phyloP scores from a whole-genome alignment of 495 filamentous ascomycete genomes.

The Cercophora newfieldiana region DNA sequence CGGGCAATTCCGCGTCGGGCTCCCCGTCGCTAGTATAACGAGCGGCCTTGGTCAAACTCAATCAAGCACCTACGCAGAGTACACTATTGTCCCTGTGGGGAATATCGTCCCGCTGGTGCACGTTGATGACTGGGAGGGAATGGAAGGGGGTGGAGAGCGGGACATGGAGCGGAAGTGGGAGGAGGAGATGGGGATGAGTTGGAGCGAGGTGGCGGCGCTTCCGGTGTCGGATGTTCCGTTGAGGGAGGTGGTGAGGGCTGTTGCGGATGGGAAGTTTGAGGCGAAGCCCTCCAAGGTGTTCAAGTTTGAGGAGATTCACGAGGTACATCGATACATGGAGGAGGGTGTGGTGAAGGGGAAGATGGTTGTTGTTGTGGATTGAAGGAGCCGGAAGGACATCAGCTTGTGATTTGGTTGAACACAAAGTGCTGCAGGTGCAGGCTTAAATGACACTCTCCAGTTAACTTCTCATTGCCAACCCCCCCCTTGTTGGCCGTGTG shows the following conservation, averaged over 20 bases:
- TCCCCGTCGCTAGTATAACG: constrained; percentile 35
- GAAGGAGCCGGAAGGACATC: background rate
- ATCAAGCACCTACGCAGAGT: background rate
- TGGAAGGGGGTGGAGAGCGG: background rate
- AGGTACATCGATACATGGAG: constrained; percentile 10
- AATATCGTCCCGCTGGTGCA: background rate
- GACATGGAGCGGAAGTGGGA: background rate
- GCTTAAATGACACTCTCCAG: too few species aligned
- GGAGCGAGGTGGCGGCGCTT: constrained; percentile 46
- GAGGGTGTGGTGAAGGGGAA: constrained; percentile 12
- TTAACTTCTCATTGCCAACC: too few species aligned
- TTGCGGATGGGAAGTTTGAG: constrained; percentile 7
- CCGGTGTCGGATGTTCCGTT: constrained; percentile 47
- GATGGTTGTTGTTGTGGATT: constrained; percentile 14
- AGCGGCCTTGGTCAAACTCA: background rate
- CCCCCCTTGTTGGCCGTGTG: too few species aligned
- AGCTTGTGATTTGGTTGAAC: background rate
- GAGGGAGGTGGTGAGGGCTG: constrained; percentile 6
- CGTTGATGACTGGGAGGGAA: background rate
- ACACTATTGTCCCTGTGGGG: background rate
- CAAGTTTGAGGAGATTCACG: constrained; percentile 14
- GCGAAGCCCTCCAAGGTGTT: constrained; percentile 12
- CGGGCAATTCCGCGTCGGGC: constrained; percentile 37
- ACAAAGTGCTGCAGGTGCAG: too few species aligned
- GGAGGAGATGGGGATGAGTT: constrained; percentile 11